Evolutionary conservation across 148 eudicot genomes (phyloP), one percentile per base, ranked within the genome.

Genomic region (Camellia japonica): DNA sequence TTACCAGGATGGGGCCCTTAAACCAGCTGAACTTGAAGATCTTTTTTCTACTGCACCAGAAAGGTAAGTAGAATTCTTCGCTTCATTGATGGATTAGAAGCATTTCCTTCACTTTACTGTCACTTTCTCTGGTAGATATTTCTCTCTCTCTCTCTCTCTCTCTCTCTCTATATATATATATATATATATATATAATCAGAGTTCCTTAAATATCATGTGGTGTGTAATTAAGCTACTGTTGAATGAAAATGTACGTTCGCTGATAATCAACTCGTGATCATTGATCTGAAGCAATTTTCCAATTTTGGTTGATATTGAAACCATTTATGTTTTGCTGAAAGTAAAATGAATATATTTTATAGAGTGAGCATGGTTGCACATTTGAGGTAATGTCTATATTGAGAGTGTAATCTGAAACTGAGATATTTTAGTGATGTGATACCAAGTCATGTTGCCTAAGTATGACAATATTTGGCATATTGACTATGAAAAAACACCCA

Each of bases 41-140:
- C 81, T 96, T 49, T 96, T 96, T 81, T 96, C 99, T 65, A 96
- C 99, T 42, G 97, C 98, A 69, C 98, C 99, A 75, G 97, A 96
- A 78, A 86, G 95, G 99, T 95, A 87, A 20, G 4, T 71, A 19
- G 51, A 42, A 63, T 46, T 78, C 47, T 74, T 73, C 4, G 16
- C 15, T 30, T 84, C 30, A 1, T 66, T 80, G 43, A 41, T 63
- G 43, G 55, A 76, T 66, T 79, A 23, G 23, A 11, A 54, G 15
- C 30, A 0, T 43, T 70, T 51, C 14, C 41, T 73, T 54, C 13
- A 73, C 47, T 82, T 47, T 14, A 38, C 12, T 23, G 11, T 65
- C 60, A 9, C n/a, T 51, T 75, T 47, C 47, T 20, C 44, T 15
- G 18, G 16, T 64, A 67, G 68, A 23, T 75, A n/a, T 0, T 46